Evolutionary conservation across 257 asterid genomes (phyloP).

Genomic region (Salvia splendens): DNA sequence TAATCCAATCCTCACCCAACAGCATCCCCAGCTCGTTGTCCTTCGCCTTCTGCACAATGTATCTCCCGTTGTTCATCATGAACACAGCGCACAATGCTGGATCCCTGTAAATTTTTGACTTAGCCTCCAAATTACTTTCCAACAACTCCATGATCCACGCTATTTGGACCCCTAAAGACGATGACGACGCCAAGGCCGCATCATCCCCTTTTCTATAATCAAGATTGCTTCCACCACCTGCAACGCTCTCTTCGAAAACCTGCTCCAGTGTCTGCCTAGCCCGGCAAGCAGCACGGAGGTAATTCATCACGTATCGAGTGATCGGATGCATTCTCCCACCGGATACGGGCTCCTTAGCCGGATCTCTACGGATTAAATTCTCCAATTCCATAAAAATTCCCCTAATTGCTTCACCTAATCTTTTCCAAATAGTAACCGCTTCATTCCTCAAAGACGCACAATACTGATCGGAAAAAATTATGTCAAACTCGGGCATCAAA

Average conservation of each 20-base stretch:
- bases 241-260: slow-evolving; percentile 68
- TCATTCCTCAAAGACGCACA: slow-evolving; percentile 72
- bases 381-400: slow-evolving; percentile 94
- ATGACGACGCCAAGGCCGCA: slow-evolving; percentile 52
- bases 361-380: slow-evolving; percentile 89
- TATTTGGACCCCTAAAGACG: slow-evolving; percentile 69
- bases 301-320: slow-evolving; percentile 93
- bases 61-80: slow-evolving; percentile 90
- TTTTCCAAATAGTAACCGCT: slow-evolving; percentile 81
- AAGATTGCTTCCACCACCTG: slow-evolving; percentile 35
- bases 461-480: slow-evolving; percentile 80
- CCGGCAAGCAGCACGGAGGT: slow-evolving; percentile 93
- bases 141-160: slow-evolving; percentile 90
- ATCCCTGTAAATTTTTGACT: slow-evolving; percentile 78
- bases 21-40: slow-evolving; percentile 78
- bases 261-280: slow-evolving; percentile 76
- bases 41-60: slow-evolving; percentile 81
- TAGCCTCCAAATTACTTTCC: slow-evolving; percentile 91
- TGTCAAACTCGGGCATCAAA: slow-evolving; percentile 83
- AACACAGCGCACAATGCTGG: slow-evolving; percentile 72
- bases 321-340: slow-evolving; percentile 97
- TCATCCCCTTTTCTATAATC: slow-evolving; percentile 69
- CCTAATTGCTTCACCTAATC: slow-evolving; percentile 81
- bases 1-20: slow-evolving; percentile 86
- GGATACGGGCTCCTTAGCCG: slow-evolving; percentile 78